Conservation (phyloP, 2,329 filamentous ascomycete genomes). For the Trichoderma koningiopsis region DNA sequence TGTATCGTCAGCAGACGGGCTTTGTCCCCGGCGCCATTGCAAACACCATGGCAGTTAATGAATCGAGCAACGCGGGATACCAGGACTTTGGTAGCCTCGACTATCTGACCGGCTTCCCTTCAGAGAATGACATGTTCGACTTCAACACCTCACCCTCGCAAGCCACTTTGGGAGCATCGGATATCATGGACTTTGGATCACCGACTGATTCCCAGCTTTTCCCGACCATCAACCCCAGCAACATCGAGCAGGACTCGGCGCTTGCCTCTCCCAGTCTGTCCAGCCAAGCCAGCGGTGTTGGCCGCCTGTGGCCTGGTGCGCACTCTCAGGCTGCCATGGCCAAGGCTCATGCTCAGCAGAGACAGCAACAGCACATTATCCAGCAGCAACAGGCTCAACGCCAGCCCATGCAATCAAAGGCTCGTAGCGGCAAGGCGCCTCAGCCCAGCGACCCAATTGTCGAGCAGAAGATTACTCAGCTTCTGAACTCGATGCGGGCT, state of each 20-base stretch:
- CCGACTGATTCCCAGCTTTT: conserved; percentile 62
- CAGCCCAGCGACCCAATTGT: conserved; percentile 68
- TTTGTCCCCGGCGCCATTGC: conserved; percentile 82
- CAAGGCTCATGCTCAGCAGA: conserved; percentile 71
- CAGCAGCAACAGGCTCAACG: conserved; percentile 50
- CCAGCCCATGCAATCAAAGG: conserved; percentile 50
- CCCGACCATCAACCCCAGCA: conserved; percentile 69
- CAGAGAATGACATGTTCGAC: conserved; percentile 69
- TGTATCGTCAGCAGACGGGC: conserved; percentile 94
- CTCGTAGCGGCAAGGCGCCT: conserved; percentile 52
- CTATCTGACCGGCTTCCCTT: conserved; percentile 58
- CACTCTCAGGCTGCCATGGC: conserved; percentile 85
- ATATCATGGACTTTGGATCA: conserved; percentile 60
- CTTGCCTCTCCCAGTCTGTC: conserved; percentile 52
- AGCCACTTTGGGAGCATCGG: conserved; percentile 58
- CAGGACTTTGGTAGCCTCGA: conserved; percentile 52
- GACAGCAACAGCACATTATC: conserved; percentile 63
- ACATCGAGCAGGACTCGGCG: conserved; percentile 62
- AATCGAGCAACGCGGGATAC: conserved; percentile 59
- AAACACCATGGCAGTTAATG: conserved; percentile 77
- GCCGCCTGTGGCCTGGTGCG: conserved; percentile 88
- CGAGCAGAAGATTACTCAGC: conserved; percentile 91
- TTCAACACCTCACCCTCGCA: conserved; percentile 70
- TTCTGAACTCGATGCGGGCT: conserved; percentile 89
- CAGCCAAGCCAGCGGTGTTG: conserved; percentile 58